Evolutionary conservation across 129 eudicot genomes (phyloP), one percentile per base, ranked within the genome.

Genomic region (Solidago caesia): DNA sequence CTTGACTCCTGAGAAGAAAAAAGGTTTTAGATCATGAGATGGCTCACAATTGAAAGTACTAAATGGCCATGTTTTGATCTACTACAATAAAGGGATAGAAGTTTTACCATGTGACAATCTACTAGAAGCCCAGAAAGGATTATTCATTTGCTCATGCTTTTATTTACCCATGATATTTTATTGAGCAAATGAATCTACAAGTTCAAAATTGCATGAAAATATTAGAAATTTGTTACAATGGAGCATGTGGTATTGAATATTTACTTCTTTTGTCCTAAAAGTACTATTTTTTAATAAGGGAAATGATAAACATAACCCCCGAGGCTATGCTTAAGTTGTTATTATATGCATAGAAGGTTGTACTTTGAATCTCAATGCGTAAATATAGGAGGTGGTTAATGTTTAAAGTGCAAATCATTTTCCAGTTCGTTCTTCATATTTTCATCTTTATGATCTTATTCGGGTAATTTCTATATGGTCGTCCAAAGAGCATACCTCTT

Each of bases 1-100:
- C 73, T 84, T 79, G 71, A 79, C 60, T 86, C 96, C 97, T 91
- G 87, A 81, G 75, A 5, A 53, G 75, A 5, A 53, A 69, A 51
- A 43, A 47, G 51, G 78, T 56, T 29, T 43, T 59, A 45, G 14
- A 49, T 16, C 9, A 63, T 76, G 60, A 85, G 80, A 49, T 69
- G 70, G 45, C 39, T 72, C 33, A 39, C 55, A 77, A 21, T 58
- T 76, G 63, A 27, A 68, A 76, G 44, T 45, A 60, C 15, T 14
- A 67, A 79, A 0, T n/a, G 2, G 48, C 44, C 52, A 66, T 70
- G 70, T 61, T 77, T 59, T 72, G 42, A 72, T 65, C 83, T 66
- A 64, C 68, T 65, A 64, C 68, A 53, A 5, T 63, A 2, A 14
- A 64, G 82, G 65, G 77, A 64, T 71, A 64, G 73, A 74, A 64